Base-by-base conservation (phyloP, 441 rosid genomes). In the Pelargonium australe region DNA sequence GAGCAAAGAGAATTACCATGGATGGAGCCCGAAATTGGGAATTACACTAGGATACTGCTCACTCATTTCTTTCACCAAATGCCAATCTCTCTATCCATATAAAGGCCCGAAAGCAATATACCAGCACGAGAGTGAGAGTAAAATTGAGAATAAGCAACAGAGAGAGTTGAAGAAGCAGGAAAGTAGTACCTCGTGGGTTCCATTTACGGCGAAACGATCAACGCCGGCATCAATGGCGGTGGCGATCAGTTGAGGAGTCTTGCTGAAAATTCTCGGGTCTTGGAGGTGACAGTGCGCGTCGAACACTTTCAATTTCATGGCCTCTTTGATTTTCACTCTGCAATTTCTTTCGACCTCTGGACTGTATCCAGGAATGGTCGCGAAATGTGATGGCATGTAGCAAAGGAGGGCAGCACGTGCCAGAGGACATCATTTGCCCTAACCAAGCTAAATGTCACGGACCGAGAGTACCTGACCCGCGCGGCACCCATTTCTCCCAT, bases 241-340 rank as follows among this genome's bases (percentile, higher is more conserved):
- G 70, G 85, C 71, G 11, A 93, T 89, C 5, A 91, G 81, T 57
- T 82, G 72, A 1, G 92, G 84, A 4, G 85, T 80, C 64, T 78
- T 85, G 80, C 72, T 66, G 5, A 79, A 44, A 70, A 93, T 82
- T 80, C 91, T 84, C 41, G 93, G 88, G 81, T 93, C 97, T 73
- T 93, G 97, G 5, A 93, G 90, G 76, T 91, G 98, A 81, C 98
- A 93, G 76, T 93, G 97, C 10, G 88, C 92, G 62, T 93, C 96
- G 43, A 91, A 91, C 74, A 93, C 76, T 72, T 86, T 89, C 81
- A 89, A 66, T 65, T 37, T 13, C 68, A 34, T 53, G 41, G n/a
- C 53, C 12, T 47, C 53, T 47, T 13, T 13, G 53, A 47, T 47
- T 47, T 11, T 47, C 53, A 23, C 25, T 23, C 25, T 23, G 25